Conservation (phyloP, 345 rosid genomes). For the Pistacia vera region DNA sequence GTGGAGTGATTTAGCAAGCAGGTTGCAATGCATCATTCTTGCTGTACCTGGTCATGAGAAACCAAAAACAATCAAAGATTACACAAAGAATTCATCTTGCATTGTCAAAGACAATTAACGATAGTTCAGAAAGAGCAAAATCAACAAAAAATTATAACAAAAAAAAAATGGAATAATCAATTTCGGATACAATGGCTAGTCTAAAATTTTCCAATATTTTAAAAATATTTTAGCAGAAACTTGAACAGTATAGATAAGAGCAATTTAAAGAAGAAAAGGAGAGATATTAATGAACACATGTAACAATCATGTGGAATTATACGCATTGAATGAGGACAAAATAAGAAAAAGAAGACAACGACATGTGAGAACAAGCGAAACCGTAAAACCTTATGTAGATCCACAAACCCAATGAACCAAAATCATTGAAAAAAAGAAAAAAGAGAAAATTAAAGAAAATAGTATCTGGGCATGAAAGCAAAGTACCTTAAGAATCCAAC, state of each 20-base stretch:
- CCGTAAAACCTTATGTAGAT: neutral
- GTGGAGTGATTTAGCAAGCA: neutral
- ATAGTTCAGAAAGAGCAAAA: neutral
- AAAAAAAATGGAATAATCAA: neutral
- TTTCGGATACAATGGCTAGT: neutral
- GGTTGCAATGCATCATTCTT: neutral
- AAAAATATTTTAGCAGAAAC: neutral
- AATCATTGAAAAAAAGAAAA: neutral
- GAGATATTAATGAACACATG: neutral
- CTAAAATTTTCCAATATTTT: neutral
- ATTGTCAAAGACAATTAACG: neutral
- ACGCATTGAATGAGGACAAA: neutral
- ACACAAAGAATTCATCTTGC: neutral
- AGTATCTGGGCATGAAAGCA: conserved; percentile 3
- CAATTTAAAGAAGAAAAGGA: neutral
- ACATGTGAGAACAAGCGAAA: neutral
- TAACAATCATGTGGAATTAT: neutral
- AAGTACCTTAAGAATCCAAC: neutral
- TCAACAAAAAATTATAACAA: neutral
- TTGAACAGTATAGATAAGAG: neutral
- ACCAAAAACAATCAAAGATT: neutral
- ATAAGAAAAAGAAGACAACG: neutral
- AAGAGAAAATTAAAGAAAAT: neutral
- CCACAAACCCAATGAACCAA: neutral
- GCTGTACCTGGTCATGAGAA: neutral